phyloP scores from a whole-genome alignment of 2,329 filamentous ascomycete species.

The Paramyrothecium roridum region DNA sequence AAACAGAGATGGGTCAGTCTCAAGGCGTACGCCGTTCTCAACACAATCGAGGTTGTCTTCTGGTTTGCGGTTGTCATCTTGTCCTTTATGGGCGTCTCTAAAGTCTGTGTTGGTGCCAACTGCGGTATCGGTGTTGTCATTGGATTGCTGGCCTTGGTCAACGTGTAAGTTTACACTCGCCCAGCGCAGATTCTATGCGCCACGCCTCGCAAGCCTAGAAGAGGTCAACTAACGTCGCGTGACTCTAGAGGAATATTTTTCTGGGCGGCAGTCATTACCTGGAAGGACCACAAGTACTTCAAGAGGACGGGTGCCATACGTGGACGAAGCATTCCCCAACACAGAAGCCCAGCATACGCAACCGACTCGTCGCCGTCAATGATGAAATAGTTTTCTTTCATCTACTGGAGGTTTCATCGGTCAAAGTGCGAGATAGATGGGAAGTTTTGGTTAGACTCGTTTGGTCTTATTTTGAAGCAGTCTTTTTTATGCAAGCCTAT shows the following conservation, averaged over 20 bases:
- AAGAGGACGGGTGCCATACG: neutral
- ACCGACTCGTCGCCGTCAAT: too few species aligned
- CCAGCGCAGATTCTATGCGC: too few species aligned
- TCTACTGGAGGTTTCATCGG: too few species aligned
- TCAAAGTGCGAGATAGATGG: too few species aligned
- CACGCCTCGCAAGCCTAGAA: too few species aligned
- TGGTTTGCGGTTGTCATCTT: conserved; percentile 20
- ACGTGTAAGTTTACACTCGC: neutral
- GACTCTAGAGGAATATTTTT: neutral
- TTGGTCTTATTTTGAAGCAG: too few species aligned
- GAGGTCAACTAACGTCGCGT: too few species aligned
- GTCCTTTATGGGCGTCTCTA: neutral
- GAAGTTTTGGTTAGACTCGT: too few species aligned
- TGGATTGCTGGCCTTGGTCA: neutral
- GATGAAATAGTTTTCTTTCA: too few species aligned
- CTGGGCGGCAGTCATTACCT: neutral
- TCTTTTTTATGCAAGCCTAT: too few species aligned
- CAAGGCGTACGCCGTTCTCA: conserved; percentile 36
- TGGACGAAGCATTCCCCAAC: neutral
- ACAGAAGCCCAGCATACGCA: too few species aligned
- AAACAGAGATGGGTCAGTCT: conserved; percentile 30
- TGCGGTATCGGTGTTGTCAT: neutral
- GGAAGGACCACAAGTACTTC: neutral
- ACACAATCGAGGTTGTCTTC: conserved; percentile 35
- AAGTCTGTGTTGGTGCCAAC: neutral